A percentile compares a stretch with the other conserved stretches of the same genome.
Evolutionary conservation across 192 early-diverging fungal species (phyloP).

Genomic region (Coemansia sp.): DNA sequence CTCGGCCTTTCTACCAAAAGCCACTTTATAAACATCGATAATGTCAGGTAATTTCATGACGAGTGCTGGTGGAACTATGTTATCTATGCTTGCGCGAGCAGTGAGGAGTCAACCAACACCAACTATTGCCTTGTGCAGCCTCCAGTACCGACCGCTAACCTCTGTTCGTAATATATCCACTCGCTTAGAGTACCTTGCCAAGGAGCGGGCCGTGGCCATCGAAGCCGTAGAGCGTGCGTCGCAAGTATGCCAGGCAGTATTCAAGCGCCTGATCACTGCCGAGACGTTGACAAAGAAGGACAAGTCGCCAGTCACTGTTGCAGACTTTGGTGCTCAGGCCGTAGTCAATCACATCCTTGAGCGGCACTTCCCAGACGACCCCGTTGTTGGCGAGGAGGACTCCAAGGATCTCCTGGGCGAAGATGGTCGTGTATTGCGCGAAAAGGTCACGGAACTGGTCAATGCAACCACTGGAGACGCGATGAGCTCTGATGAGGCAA

Average conservation of each 20-base stretch:
- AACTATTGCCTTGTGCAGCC: not conserved
- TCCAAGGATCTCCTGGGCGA: slow-evolving; percentile 83
- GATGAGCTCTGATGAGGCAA: slow-evolving; percentile 67
- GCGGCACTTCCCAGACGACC: slow-evolving; percentile 80
- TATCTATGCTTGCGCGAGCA: not conserved
- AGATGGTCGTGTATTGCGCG: slow-evolving; percentile 60
- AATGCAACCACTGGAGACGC: slow-evolving; percentile 65
- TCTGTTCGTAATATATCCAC: slow-evolving; percentile 7
- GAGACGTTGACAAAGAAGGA: slow-evolving; percentile 92
- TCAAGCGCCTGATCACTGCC: slow-evolving; percentile 72
- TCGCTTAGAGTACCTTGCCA: slow-evolving; percentile 52
- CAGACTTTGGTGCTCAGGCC: slow-evolving; percentile 95
- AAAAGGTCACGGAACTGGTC: slow-evolving; percentile 81
- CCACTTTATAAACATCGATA: not conserved
- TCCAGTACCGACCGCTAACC: not conserved
- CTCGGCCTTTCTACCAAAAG: not conserved
- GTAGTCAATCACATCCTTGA: slow-evolving; percentile 85
- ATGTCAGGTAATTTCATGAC: not conserved
- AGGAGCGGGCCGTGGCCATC: slow-evolving; percentile 84
- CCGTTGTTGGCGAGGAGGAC: slow-evolving; percentile 97
- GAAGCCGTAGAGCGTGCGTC: slow-evolving; percentile 87
- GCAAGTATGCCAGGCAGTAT: slow-evolving; percentile 89
- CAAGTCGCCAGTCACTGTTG: slow-evolving; percentile 98
- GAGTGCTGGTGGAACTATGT: not conserved
- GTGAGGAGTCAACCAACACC: not conserved